Evolutionary conservation across 2,329 filamentous ascomycete species (phyloP).

Genomic region (Raffaelea ambrosiae): DNA sequence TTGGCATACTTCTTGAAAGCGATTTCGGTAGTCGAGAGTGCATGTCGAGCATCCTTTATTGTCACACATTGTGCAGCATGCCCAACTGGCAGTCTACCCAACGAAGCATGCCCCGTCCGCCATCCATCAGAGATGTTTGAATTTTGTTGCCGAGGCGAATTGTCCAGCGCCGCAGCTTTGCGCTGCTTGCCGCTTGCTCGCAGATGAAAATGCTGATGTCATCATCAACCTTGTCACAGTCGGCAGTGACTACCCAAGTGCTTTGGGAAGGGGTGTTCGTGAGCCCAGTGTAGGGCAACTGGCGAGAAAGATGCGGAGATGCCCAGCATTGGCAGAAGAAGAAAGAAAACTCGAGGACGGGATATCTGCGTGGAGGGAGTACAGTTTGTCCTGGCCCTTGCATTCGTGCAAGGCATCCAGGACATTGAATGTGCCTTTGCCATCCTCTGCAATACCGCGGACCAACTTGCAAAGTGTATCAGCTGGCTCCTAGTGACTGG

Average conservation of each 20-base stretch:
- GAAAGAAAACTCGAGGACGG: background rate
- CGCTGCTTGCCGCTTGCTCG: background rate
- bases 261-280: background rate
- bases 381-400: background rate
- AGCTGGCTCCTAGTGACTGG: background rate
- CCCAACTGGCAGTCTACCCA: background rate
- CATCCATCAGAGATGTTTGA: background rate
- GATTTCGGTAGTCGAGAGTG: background rate
- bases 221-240: background rate
- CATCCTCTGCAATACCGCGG: background rate
- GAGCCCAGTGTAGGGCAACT: background rate
- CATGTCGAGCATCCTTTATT: background rate
- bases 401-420: conserved; percentile 1
- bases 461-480: background rate
- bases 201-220: background rate
- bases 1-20: background rate
- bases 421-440: background rate
- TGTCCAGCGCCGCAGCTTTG: background rate
- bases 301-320: background rate
- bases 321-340: background rate
- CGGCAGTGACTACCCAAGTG: background rate
- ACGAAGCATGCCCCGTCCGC: conserved; percentile 1
- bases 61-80: conserved; percentile 1
- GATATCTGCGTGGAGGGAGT: background rate
- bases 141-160: background rate